Evolutionary conservation across 495 filamentous ascomycete genomes (phyloP).

Genomic region (Penicillium bovifimosum): DNA sequence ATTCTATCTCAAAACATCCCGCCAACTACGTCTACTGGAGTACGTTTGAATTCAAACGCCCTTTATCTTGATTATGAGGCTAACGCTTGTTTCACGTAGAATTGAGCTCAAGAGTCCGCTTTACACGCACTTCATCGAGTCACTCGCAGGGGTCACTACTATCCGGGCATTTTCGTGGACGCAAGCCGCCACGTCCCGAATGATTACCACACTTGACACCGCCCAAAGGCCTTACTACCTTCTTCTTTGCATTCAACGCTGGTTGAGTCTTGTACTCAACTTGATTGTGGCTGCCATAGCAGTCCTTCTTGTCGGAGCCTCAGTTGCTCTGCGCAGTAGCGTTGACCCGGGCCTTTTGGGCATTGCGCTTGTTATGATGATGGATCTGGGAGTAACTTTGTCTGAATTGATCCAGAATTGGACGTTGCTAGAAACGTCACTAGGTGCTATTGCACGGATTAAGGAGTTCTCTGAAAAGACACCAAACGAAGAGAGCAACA

Average conservation of each 20-base stretch:
- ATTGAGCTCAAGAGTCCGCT: conserved; percentile 41
- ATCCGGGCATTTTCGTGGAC: conserved; percentile 40
- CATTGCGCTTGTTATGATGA: conserved; percentile 26
- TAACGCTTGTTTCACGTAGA: not conserved
- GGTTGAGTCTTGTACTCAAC: conserved; percentile 27
- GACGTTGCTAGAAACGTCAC: conserved; percentile 26
- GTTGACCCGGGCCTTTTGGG: conserved; percentile 24
- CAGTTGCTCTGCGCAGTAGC: conserved; percentile 14
- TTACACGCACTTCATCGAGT: conserved; percentile 41
- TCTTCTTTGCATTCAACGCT: conserved; percentile 37
- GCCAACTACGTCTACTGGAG: conserved; percentile 75
- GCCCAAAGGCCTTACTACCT: conserved; percentile 40
- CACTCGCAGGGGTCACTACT: conserved; percentile 32
- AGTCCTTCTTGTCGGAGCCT: conserved; percentile 18
- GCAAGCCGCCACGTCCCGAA: not conserved
- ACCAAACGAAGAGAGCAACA: conserved; percentile 13
- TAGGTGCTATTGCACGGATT: conserved; percentile 24
- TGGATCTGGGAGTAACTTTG: conserved; percentile 18
- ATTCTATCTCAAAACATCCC: conserved; percentile 79
- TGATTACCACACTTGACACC: conserved; percentile 23
- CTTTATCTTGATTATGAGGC: too few species aligned
- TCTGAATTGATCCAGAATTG: conserved; percentile 21
- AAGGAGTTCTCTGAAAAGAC: conserved; percentile 33
- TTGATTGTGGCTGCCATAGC: conserved; percentile 21
- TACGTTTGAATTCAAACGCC: not conserved